Percentiles rank a stretch among this genome's conserved stretches.
phyloP scores from a whole-genome alignment of 148 eudicot species.

The Agrostemma githago region DNA sequence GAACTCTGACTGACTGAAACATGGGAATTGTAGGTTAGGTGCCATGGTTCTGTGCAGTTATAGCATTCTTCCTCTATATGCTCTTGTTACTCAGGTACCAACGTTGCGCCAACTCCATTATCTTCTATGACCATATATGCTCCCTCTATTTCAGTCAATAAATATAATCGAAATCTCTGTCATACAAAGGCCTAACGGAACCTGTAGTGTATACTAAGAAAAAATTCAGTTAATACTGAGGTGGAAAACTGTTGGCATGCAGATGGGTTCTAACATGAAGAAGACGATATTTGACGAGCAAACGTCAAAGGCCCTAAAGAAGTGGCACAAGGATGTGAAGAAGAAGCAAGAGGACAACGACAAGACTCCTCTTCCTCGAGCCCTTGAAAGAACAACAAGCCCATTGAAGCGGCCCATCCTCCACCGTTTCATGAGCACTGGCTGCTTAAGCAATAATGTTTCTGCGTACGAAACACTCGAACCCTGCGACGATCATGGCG shows the following conservation, averaged over 20 bases:
- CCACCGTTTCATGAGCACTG: slow-evolving; percentile 66
- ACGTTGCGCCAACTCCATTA: not conserved
- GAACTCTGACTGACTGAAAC: not conserved
- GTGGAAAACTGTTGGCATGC: slow-evolving; percentile 16
- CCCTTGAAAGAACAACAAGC: slow-evolving; percentile 27
- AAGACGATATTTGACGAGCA: slow-evolving; percentile 81
- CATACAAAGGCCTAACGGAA: too few species aligned
- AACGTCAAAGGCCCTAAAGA: slow-evolving; percentile 68
- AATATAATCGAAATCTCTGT: too few species aligned
- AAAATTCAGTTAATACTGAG: not conserved
- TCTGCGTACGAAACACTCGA: slow-evolving; percentile 26
- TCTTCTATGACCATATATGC: not conserved
- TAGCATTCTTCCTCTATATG: slow-evolving; percentile 75
- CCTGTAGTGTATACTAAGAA: too few species aligned
- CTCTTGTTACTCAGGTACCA: slow-evolving; percentile 76
- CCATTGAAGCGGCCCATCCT: slow-evolving; percentile 30
- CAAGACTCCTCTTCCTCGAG: slow-evolving; percentile 30
- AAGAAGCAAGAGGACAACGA: slow-evolving; percentile 45
- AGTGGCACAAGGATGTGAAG: slow-evolving; percentile 70
- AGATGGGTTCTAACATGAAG: slow-evolving; percentile 97
- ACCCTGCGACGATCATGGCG: slow-evolving; percentile 25
- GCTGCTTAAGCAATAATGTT: slow-evolving; percentile 33
- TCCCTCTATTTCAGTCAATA: too few species aligned
- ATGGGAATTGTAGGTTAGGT: slow-evolving; percentile 40
- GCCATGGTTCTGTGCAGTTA: slow-evolving; percentile 73